Evolutionary conservation across 2,329 filamentous ascomycete genomes (phyloP), one percentile per base, ranked within the genome.

Genomic region (Claviceps sp.): DNA sequence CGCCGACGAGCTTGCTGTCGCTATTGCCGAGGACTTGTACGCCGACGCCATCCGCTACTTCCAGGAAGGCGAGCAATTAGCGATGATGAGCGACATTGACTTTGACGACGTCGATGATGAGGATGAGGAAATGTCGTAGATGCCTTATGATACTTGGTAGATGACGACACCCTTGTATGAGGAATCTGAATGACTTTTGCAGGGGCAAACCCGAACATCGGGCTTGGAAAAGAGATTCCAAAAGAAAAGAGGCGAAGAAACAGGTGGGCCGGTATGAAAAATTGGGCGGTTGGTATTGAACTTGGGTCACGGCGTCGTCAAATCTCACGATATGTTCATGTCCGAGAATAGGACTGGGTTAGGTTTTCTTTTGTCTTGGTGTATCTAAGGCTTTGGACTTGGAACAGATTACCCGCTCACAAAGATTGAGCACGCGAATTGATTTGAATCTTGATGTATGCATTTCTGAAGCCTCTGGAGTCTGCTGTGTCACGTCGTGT

Each of bases 21-120:
- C 82, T 55, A 75, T 97, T 59, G 81, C 85, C 8, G 90, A 97
- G 64, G 91, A 97, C 60, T 72, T 97, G 50, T 96, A 85, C 84
- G 86, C 88, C 47, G 81, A 82, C 56, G 91, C 90, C 53, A 84
- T 95, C 67, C 88, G 86, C 67, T 94, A 93, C 72, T 97, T 93
- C 72, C 86, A 52, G 42, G 54, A 58, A 49, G 86, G 87, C 46
- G 81, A 85, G 64, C 85, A 88, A 61, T 72, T 79, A 52, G 82
- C 83, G 49, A 77, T 78, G 11, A 65, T 85, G 62, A 82, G 72
- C 61, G 87, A 90, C 55, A 65, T 79, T 44, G 84, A 90, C 56
- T 84, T 88, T 58, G 85, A 88, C 62, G 64, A 75, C 16, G 54
- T 54, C 22, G 56, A 52, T 18, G 55, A 52, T 24, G 54, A 55